These are phyloP conservation scores for Millerago galiae DNA, from an alignment of 805 yeast species.

Conservation along the genomic window DNA sequence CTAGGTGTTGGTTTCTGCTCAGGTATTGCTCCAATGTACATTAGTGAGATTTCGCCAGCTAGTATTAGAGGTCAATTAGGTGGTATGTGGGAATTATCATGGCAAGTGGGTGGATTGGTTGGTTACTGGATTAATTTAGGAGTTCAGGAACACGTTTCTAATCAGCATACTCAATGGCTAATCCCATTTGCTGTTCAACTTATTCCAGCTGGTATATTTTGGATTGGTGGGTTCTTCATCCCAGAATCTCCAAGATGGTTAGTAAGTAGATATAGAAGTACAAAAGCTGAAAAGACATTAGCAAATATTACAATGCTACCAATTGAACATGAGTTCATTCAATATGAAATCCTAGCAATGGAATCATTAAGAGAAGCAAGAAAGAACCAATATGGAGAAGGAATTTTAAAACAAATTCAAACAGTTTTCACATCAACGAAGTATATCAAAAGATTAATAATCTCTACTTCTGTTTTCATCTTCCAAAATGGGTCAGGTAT, in stretches of 20 bases:
- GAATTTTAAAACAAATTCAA: constrained; percentile 34
- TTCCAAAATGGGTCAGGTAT: constrained; percentile 44
- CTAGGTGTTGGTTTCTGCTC: constrained; percentile 48
- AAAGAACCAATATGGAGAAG: constrained; percentile 26
- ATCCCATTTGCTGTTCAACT: constrained; percentile 42
- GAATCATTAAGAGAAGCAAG: constrained; percentile 23
- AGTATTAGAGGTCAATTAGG: constrained; percentile 38
- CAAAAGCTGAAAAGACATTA: constrained; percentile 31
- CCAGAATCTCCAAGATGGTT: constrained; percentile 44
- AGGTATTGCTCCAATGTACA: constrained; percentile 41
- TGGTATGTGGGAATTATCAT: constrained; percentile 39
- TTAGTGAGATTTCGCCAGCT: constrained; percentile 40
- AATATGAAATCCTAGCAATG: constrained; percentile 32
- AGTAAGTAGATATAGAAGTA: constrained; percentile 29
- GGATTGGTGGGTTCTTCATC: constrained; percentile 32
- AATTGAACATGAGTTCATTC: constrained; percentile 32
- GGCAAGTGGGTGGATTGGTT: constrained; percentile 42
- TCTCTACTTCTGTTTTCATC: constrained; percentile 34
- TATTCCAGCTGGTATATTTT: constrained; percentile 38
- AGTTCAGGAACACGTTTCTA: constrained; percentile 29
- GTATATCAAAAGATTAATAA: constrained; percentile 29
- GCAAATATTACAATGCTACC: constrained; percentile 34
- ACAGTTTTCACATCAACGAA: constrained; percentile 27
- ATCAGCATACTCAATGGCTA: constrained; percentile 33
- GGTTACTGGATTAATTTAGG: constrained; percentile 49